These are phyloP conservation scores for Mucuna pruriens DNA, from an alignment of 306 rosid species.

Conservation along the genomic window DNA sequence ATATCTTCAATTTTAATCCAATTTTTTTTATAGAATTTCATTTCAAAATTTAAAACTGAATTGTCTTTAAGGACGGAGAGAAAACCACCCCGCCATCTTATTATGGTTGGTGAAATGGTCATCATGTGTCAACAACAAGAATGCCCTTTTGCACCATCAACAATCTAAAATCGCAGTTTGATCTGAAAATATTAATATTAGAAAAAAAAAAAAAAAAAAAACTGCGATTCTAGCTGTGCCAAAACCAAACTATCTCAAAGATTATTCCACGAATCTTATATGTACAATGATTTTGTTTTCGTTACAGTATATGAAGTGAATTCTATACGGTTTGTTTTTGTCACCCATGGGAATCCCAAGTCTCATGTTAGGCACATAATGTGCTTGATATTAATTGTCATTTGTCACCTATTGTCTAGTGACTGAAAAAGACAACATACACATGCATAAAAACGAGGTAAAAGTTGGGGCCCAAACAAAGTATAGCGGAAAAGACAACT, in stretches of 20 bases:
- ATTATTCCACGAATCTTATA: background rate
- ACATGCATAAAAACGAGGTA: slow-evolving; percentile 36
- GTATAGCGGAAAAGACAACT: slow-evolving; percentile 39
- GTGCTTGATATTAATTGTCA: slow-evolving; percentile 29
- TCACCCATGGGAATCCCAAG: slow-evolving; percentile 21
- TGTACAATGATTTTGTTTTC: slow-evolving; percentile 6
- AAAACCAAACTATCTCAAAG: slow-evolving; percentile 6
- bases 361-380: slow-evolving; percentile 32
- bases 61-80: background rate
- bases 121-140: slow-evolving; percentile 21
- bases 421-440: slow-evolving; percentile 25
- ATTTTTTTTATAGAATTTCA: background rate
- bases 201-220: no score
- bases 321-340: slow-evolving; percentile 13
- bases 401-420: slow-evolving; percentile 3
- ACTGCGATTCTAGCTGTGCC: background rate
- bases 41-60: background rate
- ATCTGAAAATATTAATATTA: background rate
- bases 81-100: background rate
- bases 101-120: slow-evolving; percentile 28
- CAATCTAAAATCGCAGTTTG: background rate
- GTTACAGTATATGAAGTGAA: background rate
- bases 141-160: slow-evolving; percentile 23
- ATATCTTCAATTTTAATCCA: background rate
- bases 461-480: slow-evolving; percentile 37